These are phyloP conservation scores for Lecanicillium sp. DNA, from an alignment of 2,329 filamentous ascomycete genomes.

Conservation along the genomic window DNA sequence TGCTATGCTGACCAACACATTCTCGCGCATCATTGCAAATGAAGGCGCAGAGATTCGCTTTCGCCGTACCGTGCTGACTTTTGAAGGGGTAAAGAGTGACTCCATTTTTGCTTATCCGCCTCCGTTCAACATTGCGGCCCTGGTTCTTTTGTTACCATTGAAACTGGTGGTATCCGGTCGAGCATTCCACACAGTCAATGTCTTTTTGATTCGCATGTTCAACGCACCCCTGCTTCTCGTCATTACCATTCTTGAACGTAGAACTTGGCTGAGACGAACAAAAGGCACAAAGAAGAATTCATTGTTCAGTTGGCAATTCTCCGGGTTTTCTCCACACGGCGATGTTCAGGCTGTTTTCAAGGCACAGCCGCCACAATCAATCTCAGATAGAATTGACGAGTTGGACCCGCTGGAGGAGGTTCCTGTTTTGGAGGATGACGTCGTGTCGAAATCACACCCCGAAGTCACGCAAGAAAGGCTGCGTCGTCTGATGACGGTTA, in stretches of 20 bases:
- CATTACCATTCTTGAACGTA: constrained; percentile 52
- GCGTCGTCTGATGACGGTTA: constrained; percentile 1
- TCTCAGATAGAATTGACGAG: constrained; percentile 24
- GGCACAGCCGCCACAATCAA: constrained; percentile 41
- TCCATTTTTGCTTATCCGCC: constrained; percentile 7
- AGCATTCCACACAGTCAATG: constrained; percentile 65
- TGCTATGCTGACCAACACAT: constrained; percentile 65
- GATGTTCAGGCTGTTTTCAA: constrained; percentile 55
- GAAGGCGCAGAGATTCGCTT: constrained; percentile 65
- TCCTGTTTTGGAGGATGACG: constrained; percentile 22
- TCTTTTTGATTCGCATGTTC: constrained; percentile 51
- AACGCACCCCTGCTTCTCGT: constrained; percentile 56
- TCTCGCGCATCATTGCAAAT: constrained; percentile 60
- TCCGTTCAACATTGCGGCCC: constrained; percentile 56
- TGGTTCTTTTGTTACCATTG: constrained; percentile 54
- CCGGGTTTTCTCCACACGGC: constrained; percentile 44
- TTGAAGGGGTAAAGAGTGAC: constrained; percentile 57
- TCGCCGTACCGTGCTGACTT: constrained; percentile 61
- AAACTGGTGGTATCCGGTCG: constrained; percentile 54
- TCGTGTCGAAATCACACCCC: constrained; percentile 16
- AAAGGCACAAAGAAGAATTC: constrained; percentile 14
- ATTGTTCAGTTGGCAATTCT: constrained; percentile 34
- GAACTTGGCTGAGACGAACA: constrained; percentile 26
- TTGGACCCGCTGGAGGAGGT: constrained; percentile 25
- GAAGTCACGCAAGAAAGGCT: constrained; percentile 2